Base-by-base conservation (phyloP, 2,329 filamentous ascomycete genomes). In the Monilinia fructigena region DNA sequence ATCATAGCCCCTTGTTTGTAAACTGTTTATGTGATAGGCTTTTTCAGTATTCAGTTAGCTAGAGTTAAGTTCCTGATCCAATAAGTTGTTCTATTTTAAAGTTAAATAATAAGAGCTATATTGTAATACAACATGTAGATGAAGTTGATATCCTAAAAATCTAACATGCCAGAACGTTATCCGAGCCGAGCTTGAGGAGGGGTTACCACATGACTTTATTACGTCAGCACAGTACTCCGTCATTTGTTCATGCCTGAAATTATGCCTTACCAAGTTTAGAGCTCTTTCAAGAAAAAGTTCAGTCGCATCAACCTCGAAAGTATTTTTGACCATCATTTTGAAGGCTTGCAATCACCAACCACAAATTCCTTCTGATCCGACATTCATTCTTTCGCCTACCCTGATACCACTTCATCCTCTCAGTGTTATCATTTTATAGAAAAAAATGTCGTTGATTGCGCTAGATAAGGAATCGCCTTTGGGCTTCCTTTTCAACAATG, bases 401-500 rank as follows among this genome's bases (percentile, higher is more conserved):
- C 42, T 59, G 63, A 45, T 53, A 52, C 14, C 38, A 38, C 47
- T 50, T 18, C 12, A 61, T 61, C 45, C 14, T 61, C 45, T 61
- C 45, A 50, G 45, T 61, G 28, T 3, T 50, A 61, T 50, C 45
- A 26, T 26, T 50, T 61, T 61, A 50, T 38, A 61, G 53, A 35
- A 50, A 61, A 72, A 68, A 60, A 75, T 75, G 73, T 74, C 74
- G 66, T 71, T 70, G 56, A 66, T 74, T 63, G 70, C 69, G 62
- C 67, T 75, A 47, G 75, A 76, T 69, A 76, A 77, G 72, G 77
- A 79, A 54, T 83, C 80, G 79, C 83, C 84, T 72, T 81, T 87
- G 74, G 86, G 86, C 75, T 86, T 92, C 73, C 77, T 97, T 72
- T 83, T 86, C 74, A 85, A 89, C 75, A 97, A 96, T 79, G 86